Percentiles rank a stretch among this genome's conserved stretches.
Evolutionary conservation across 1,139 yeast genomes (phyloP).

Genomic region (Kazachstania sp.): DNA sequence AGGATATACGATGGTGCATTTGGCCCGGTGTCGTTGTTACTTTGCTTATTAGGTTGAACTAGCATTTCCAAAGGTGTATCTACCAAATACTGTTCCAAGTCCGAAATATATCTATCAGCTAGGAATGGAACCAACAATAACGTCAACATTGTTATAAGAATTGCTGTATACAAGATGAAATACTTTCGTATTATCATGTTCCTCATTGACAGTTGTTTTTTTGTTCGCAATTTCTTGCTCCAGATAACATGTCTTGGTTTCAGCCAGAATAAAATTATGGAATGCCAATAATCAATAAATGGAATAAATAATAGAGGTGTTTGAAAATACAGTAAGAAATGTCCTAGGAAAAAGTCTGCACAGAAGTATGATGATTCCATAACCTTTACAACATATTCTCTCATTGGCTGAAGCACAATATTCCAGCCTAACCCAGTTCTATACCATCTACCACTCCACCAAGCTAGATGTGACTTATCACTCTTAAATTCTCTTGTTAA

Average conservation of each 20-base stretch:
- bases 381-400: constrained; percentile 62
- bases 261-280: constrained; percentile 74
- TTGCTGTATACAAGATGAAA: constrained; percentile 37
- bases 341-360: constrained; percentile 64
- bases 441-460: constrained; percentile 87
- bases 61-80: constrained; percentile 31
- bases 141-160: constrained; percentile 34
- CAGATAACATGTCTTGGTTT: constrained; percentile 50
- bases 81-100: constrained; percentile 14
- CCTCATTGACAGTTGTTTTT: constrained; percentile 33
- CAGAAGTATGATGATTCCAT: constrained; percentile 64
- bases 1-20: constrained; percentile 28
- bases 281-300: constrained; percentile 67
- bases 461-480: constrained; percentile 52
- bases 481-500: constrained; percentile 54
- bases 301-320: constrained; percentile 62
- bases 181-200: constrained; percentile 35
- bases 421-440: constrained; percentile 51
- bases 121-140: constrained; percentile 40
- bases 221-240: constrained; percentile 37
- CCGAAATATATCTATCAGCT: constrained; percentile 22
- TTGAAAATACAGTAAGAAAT: constrained; percentile 49
- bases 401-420: constrained; percentile 52
- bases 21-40: constrained; percentile 55
- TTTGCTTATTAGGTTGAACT: constrained; percentile 49